Conservation (phyloP, 768 basidiomycete genomes). For the Termitomyces sp. region DNA sequence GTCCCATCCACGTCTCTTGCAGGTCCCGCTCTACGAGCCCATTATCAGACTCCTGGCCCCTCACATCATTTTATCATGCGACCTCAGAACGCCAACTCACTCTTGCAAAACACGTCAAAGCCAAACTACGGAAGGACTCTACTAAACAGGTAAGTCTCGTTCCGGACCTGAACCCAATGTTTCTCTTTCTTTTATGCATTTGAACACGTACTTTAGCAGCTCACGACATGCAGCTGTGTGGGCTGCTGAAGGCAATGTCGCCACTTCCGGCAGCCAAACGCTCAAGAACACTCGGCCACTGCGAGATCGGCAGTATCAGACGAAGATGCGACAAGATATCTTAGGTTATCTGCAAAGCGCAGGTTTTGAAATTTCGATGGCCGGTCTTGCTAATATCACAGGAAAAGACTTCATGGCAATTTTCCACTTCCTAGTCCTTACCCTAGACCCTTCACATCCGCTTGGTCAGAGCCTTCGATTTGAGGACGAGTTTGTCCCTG, state of each 20-base stretch:
- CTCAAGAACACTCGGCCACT: slow-evolving; percentile 74
- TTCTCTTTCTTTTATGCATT: neutral
- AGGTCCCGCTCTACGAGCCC: slow-evolving; percentile 65
- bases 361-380: slow-evolving; percentile 64
- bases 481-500: slow-evolving; percentile 80
- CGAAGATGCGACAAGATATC: slow-evolving; percentile 75
- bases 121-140: slow-evolving; percentile 69
- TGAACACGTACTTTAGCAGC: slow-evolving; percentile 35
- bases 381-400: slow-evolving; percentile 71
- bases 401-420: slow-evolving; percentile 83
- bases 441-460: slow-evolving; percentile 68
- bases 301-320: slow-evolving; percentile 71
- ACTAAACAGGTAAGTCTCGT: slow-evolving; percentile 49
- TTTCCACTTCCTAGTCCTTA: slow-evolving; percentile 69
- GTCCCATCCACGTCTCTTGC: slow-evolving; percentile 75
- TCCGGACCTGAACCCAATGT: slow-evolving; percentile 2
- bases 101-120: slow-evolving; percentile 67
- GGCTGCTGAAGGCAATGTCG: slow-evolving; percentile 46
- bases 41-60: slow-evolving; percentile 33
- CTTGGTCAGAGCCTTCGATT: slow-evolving; percentile 40
- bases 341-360: slow-evolving; percentile 57
- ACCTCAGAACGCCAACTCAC: slow-evolving; percentile 61
- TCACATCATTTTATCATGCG: slow-evolving; percentile 59
- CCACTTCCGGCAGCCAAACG: slow-evolving; percentile 47
- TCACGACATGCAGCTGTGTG: slow-evolving; percentile 74